phyloP scores from a whole-genome alignment of 148 eudicot genomes.

The Silene uniflora region DNA sequence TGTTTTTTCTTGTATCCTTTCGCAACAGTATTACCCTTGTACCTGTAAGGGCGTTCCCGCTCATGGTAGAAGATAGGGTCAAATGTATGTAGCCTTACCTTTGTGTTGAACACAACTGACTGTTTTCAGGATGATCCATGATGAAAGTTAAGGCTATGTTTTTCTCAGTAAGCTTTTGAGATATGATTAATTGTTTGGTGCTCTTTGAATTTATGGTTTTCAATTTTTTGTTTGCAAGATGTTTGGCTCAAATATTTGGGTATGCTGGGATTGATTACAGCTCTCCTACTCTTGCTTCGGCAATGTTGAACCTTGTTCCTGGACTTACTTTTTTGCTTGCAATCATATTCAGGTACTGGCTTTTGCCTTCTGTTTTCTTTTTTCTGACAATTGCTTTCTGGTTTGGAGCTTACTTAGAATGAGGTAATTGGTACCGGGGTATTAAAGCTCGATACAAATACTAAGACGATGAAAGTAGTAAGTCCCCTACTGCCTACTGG shows the following conservation, averaged over 20 bases:
- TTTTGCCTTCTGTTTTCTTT: background rate
- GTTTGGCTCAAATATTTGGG: constrained; percentile 53
- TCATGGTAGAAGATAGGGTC: too few relatives aligned
- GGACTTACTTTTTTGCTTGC: constrained; percentile 79
- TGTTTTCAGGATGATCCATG: background rate
- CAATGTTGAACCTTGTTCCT: constrained; percentile 74
- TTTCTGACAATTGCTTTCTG: too few relatives aligned
- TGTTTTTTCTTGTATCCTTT: too few relatives aligned
- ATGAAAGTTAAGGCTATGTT: background rate
- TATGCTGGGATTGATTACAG: constrained; percentile 51
- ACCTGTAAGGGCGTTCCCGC: too few relatives aligned
- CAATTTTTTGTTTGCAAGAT: constrained; percentile 27
- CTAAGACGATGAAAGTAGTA: too few relatives aligned
- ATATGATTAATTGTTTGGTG: background rate
- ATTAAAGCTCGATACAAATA: too few relatives aligned
- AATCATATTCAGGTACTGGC: constrained; percentile 49
- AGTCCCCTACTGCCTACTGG: too few relatives aligned
- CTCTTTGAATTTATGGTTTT: background rate
- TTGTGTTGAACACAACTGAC: too few relatives aligned
- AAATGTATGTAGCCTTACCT: too few relatives aligned
- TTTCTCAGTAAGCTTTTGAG: background rate
- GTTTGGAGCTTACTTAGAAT: too few relatives aligned
- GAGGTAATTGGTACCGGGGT: too few relatives aligned
- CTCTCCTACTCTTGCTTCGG: constrained; percentile 58
- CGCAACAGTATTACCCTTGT: too few relatives aligned